A percentile compares a stretch with the other conserved stretches of the same genome.
Conservation (phyloP, 257 asterid genomes). For the Solanum lycopersicoides region DNA sequence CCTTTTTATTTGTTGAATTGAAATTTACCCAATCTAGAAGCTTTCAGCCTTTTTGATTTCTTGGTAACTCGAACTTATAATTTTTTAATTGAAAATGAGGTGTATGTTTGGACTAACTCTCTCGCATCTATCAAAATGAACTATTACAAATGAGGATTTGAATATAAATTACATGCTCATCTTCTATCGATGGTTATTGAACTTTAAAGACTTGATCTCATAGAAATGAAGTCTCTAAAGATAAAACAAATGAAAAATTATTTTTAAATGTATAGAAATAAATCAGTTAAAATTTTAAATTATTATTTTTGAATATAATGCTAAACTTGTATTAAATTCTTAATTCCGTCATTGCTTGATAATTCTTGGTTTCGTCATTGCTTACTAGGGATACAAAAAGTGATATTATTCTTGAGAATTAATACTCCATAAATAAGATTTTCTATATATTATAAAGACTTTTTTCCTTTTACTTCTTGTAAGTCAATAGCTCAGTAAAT, state of each 20-base stretch:
- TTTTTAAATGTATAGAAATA: no score
- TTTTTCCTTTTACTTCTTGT: neutral
- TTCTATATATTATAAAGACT: neutral
- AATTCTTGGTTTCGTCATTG: neutral
- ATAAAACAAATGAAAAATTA: neutral
- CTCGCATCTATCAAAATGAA: neutral
- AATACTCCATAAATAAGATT: neutral
- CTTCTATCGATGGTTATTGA: neutral
- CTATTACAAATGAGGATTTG: neutral
- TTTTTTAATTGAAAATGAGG: no score
- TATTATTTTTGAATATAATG: neutral
- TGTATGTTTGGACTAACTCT: neutral
- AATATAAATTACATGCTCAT: neutral
- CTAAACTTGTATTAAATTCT: neutral
- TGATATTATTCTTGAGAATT: neutral
- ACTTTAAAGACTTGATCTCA: neutral
- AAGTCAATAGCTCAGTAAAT: neutral
- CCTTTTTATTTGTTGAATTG: neutral
- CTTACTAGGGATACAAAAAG: neutral
- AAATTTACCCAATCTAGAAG: no score
- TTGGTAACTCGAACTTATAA: neutral
- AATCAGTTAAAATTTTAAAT: neutral
- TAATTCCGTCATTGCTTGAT: neutral
- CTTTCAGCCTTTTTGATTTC: neutral
- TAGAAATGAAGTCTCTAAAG: neutral